A percentile compares a stretch with the other conserved stretches of the same genome.
Conservation (phyloP, 352 stramenopile genomes). For the Hyaloperonospora brassicae region DNA sequence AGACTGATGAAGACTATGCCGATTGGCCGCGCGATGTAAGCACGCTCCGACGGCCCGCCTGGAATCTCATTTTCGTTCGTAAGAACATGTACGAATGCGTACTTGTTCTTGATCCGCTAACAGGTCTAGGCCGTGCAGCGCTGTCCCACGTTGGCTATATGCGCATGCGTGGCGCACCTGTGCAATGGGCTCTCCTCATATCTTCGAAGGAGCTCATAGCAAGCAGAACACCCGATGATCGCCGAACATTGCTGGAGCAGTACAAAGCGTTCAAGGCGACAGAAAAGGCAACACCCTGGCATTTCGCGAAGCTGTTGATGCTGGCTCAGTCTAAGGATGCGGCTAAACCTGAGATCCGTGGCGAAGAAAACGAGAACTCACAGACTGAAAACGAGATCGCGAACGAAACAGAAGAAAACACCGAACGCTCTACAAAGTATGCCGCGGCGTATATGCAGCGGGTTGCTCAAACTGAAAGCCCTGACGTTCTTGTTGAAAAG, state of each 20-base stretch:
- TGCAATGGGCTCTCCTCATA: constrained; percentile 70
- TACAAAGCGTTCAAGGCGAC: constrained; percentile 35
- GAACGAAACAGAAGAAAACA: constrained; percentile 10
- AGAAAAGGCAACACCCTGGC: constrained; percentile 54
- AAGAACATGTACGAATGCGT: constrained; percentile 86
- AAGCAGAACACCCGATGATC: constrained; percentile 33
- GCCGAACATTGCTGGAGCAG: constrained; percentile 29
- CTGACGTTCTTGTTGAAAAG: constrained; percentile 38
- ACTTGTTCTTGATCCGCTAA: constrained; percentile 59
- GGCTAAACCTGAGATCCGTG: constrained; percentile 9
- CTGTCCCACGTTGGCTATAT: constrained; percentile 63
- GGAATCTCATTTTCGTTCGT: constrained; percentile 79
- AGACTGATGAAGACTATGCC: constrained; percentile 46
- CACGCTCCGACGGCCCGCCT: constrained; percentile 42
- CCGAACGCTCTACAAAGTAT: constrained; percentile 21
- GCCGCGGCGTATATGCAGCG: constrained; percentile 49
- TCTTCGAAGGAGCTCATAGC: constrained; percentile 64
- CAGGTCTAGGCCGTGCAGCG: constrained; percentile 33
- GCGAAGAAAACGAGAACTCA: constrained; percentile 11
- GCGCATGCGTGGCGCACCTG: constrained; percentile 55
- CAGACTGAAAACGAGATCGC: constrained; percentile 9
- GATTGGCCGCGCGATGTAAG: constrained; percentile 46
- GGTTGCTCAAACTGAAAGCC: constrained; percentile 34
- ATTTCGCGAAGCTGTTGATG: constrained; percentile 76
- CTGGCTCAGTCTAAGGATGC: constrained; percentile 52